phyloP scores from a whole-genome alignment of 2,329 filamentous ascomycete species.

The Colletotrichum caudatum region DNA sequence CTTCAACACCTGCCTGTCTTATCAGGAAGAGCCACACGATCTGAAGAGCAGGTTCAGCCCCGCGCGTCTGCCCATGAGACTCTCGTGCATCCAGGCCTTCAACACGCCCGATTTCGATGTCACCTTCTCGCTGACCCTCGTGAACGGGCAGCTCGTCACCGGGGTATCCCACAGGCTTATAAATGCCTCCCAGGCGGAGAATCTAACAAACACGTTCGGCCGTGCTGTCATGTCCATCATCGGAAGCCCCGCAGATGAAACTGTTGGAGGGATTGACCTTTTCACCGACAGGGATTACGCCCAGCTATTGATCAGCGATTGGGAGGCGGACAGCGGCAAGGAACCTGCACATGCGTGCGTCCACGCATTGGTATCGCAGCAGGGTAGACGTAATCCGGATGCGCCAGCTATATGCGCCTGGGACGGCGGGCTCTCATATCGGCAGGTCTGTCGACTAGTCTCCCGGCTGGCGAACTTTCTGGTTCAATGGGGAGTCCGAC shows the following conservation, averaged over 20 bases:
- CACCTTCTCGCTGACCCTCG: constrained; percentile 58
- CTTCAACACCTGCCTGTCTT: constrained; percentile 65
- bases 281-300: constrained; percentile 68
- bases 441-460: constrained; percentile 54
- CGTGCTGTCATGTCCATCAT: constrained; percentile 62
- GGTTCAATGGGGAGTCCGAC: constrained; percentile 60
- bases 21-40: constrained; percentile 56
- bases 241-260: constrained; percentile 54
- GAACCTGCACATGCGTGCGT: constrained; percentile 57
- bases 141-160: constrained; percentile 55
- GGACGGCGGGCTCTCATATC: constrained; percentile 60
- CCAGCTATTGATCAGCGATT: constrained; percentile 66
- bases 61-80: constrained; percentile 45
- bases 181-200: constrained; percentile 57
- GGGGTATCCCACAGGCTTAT: constrained; percentile 60
- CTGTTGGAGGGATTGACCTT: constrained; percentile 61
- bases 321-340: constrained; percentile 54
- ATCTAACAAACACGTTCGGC: constrained; percentile 65
- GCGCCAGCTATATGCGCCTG: constrained; percentile 57
- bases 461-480: constrained; percentile 60
- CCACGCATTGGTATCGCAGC: constrained; percentile 59
- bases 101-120: constrained; percentile 62
- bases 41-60: constrained; percentile 51
- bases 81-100: constrained; percentile 53
- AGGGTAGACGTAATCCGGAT: constrained; percentile 54